A percentile compares a stretch with the other conserved stretches of the same genome.
Conservation (phyloP, 2,329 filamentous ascomycete species). For the Phialophora macrospora region DNA sequence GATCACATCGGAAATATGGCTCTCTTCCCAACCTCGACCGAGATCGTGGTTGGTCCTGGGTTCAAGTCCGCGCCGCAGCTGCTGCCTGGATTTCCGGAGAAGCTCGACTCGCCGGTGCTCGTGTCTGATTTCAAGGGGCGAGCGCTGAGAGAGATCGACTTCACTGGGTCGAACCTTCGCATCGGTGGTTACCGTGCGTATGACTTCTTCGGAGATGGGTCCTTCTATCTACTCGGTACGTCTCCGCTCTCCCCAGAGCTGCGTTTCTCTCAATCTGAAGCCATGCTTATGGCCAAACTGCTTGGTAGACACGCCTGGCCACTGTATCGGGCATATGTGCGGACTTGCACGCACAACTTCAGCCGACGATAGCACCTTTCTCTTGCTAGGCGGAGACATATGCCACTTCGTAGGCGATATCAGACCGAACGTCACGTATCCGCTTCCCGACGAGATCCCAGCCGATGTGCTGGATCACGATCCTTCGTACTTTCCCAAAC, state of each 20-base stretch:
- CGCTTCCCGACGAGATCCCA: slow-evolving; percentile 37
- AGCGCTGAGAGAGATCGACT: slow-evolving; percentile 36
- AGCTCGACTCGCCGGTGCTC: slow-evolving; percentile 44
- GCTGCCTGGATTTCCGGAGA: slow-evolving; percentile 55
- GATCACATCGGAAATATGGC: slow-evolving; percentile 59
- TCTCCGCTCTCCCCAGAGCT: not conserved
- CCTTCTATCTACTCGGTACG: slow-evolving; percentile 51
- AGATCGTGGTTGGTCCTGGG: slow-evolving; percentile 60
- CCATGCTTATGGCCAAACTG: not conserved
- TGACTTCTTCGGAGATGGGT: slow-evolving; percentile 51
- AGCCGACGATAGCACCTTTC: slow-evolving; percentile 43
- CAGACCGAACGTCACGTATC: slow-evolving; percentile 40
- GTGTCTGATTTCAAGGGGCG: slow-evolving; percentile 45
- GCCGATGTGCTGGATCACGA: slow-evolving; percentile 25
- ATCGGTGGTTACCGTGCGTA: slow-evolving; percentile 48
- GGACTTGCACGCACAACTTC: slow-evolving; percentile 54
- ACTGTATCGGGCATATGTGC: slow-evolving; percentile 55
- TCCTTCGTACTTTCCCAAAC: slow-evolving; percentile 14
- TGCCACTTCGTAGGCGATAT: slow-evolving; percentile 50
- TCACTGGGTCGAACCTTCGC: slow-evolving; percentile 34
- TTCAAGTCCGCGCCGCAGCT: slow-evolving; percentile 49
- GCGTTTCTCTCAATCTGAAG: not conserved
- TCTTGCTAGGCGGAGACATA: slow-evolving; percentile 55
- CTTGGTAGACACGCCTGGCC: slow-evolving; percentile 50
- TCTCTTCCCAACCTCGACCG: slow-evolving; percentile 53